A percentile compares a stretch with the other conserved stretches of the same genome.
Conservation (phyloP, 345 rosid genomes). For the Populus euphratica region DNA sequence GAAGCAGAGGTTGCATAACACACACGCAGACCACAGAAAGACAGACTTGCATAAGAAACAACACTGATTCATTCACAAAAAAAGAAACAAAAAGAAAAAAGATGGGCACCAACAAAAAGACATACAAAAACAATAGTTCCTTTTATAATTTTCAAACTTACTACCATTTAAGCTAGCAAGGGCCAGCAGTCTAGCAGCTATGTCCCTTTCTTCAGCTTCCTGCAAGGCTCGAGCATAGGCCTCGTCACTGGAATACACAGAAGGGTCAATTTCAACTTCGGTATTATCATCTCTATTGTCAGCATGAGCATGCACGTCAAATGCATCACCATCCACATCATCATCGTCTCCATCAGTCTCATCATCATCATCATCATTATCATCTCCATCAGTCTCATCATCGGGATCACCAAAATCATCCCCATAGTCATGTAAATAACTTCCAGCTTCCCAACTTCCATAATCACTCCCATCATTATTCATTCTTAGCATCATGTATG, state of each 20-base stretch:
- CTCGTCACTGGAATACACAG: conserved; percentile 69
- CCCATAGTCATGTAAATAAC: conserved; percentile 51
- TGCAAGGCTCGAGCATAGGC: conserved; percentile 90
- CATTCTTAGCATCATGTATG: conserved; percentile 82
- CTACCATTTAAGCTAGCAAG: conserved; percentile 62
- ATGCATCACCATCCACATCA: conserved; percentile 49
- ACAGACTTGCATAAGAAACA: neutral
- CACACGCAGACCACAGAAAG: neutral
- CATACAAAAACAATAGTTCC: neutral
- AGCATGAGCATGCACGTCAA: conserved; percentile 52
- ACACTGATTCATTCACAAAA: neutral
- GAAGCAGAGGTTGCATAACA: conserved; percentile 2
- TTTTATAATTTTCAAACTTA: conserved; percentile 29
- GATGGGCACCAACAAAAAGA: neutral
- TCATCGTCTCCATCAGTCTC: conserved; percentile 7
- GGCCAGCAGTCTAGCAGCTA: conserved; percentile 76
- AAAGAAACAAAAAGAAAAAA: neutral
- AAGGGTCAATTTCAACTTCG: conserved; percentile 45
- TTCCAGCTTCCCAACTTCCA: conserved; percentile 81
- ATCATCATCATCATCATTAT: conserved; percentile 19
- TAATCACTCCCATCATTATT: conserved; percentile 62
- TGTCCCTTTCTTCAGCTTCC: conserved; percentile 86
- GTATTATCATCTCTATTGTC: conserved; percentile 32
- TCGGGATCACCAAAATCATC: conserved; percentile 62
- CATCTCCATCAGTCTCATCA: conserved; percentile 35